Base-by-base conservation (phyloP, 1,284 basidiomycete species). In the Apiotrichum montevideense region DNA sequence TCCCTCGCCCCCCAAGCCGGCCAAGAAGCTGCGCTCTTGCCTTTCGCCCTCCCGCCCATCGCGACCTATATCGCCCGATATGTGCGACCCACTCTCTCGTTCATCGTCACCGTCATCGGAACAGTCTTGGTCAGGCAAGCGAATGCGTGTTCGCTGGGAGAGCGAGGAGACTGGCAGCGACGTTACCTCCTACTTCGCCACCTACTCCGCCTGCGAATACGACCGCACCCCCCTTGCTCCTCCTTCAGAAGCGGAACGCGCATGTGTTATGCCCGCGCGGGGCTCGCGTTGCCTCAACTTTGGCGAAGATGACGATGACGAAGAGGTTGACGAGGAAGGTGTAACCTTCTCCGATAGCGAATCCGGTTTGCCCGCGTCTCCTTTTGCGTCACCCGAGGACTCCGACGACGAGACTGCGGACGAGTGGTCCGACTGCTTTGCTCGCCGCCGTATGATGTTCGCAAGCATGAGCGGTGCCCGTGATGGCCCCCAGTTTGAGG, bases 141-240 rank as follows among this genome's bases (percentile, higher is more conserved):
- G 66, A 29, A 75, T 73, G 57, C 58, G 48, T n/a, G 73, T 75
- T 13, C 63, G 70, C 48, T 75, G 70, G 70, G 61, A 72, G 51
- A 69, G 57, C 43, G 68, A 73, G 43, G 46, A 43, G 11, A 55
- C 63, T 40, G 70, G 67, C 10, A 66, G 64, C 58, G 67, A 63
- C 13, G 69, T 74, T 35, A 68, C 71, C 37, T 69, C 71, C 7
- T 70, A 69, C 52, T 68, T 72, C 57, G 60, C 68, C 41, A 78
- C 77, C 1, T 78, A 69, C 54, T 74, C 74, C 21, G 65, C 70
- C 4, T 56, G 64, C 15, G 77, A 77, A 48, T 78, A 78, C 59
- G 77, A 78, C 58, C 73, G 77, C 7, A 71, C 75, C 1, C 75
- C 77, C 0, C 69, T 78, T n/a, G 75, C 72, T 34, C 75, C 76